A percentile compares a stretch with the other conserved stretches of the same genome.
Conservation (phyloP, 2,329 filamentous ascomycete species). For the Alternaria solani region DNA sequence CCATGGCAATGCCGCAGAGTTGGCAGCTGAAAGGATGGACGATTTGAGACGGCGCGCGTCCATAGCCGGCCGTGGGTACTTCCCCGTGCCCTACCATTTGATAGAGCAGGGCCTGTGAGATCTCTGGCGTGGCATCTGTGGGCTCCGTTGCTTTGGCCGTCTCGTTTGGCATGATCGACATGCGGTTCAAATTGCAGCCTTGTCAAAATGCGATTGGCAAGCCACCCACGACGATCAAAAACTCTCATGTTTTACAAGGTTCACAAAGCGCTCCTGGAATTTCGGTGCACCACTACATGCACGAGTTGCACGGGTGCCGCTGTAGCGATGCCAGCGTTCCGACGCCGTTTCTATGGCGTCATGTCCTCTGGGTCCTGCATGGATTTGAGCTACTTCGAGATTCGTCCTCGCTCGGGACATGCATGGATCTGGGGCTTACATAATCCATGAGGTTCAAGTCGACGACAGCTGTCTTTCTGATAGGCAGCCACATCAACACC, state of each 20-base stretch:
- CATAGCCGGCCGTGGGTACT: slow-evolving; percentile 15
- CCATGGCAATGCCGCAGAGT: slow-evolving; percentile 25
- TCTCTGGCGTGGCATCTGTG: slow-evolving; percentile 4
- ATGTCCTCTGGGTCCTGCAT: background rate
- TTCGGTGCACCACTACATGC: background rate
- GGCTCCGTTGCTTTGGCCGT: background rate
- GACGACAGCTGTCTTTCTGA: slow-evolving; percentile 34
- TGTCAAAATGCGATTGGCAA: background rate
- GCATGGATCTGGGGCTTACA: slow-evolving; percentile 9
- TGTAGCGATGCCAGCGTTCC: background rate
- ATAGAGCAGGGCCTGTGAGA: background rate
- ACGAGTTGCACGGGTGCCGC: background rate
- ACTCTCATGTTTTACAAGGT: background rate
- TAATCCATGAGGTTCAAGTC: slow-evolving; percentile 11
- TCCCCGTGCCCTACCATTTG: slow-evolving; percentile 28
- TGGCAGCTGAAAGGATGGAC: slow-evolving; percentile 12
- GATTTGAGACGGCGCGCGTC: slow-evolving; percentile 7
- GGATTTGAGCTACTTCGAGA: background rate
- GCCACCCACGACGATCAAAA: slow-evolving; percentile 1
- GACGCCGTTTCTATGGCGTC: background rate
- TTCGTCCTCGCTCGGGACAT: background rate
- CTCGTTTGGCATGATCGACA: slow-evolving; percentile 1
- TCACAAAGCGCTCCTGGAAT: background rate
- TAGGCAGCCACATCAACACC: slow-evolving; percentile 25
- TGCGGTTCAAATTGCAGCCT: background rate